Base-by-base conservation (phyloP, 2,329 filamentous ascomycete genomes). In the Didymella exigua region DNA sequence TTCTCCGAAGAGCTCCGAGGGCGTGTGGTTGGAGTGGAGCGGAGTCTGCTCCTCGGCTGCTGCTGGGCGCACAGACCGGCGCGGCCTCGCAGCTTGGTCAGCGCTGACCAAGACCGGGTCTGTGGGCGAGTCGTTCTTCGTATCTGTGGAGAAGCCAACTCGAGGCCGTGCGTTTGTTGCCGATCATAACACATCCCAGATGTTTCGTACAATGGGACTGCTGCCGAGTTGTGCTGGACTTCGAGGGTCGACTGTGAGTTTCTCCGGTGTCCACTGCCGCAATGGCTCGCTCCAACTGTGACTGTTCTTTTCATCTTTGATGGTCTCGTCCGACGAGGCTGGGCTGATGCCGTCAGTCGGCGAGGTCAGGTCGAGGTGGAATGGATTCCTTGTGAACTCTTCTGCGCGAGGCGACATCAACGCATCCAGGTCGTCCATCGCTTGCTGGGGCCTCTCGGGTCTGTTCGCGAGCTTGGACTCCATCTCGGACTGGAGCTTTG, bases 141-240 rank as follows among this genome's bases (percentile, higher is more conserved):
- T 46, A 50, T 31, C 37, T 50, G 41, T 36, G 41, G 33, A 42
- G 30, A 42, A 18, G n/a, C 23, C 21, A 31, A 24, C 41, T 41
- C 36, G 34, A 49, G 27, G 5, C 38, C 44, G 16, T 19, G 49
- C 33, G 18, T 38, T 34, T 18, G 19, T 45, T 10, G 51, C 43
- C 13, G 21, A 58, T 82, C 81, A 92, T 74, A 93, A 78, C 46
- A 91, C 79, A 67, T 92, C 89, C 71, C 90, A 88, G 66, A 93
- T 93, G 54, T 88, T 92, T 52, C 89, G 82, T 46, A 87, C 85
- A 57, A 93, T 92, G 3, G 89, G 88, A 54, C 85, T 86, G 71
- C 89, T 88, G 33, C 89, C 89, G 66, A 84, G 85, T 11, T 88
- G 89, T 0, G 89, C 87, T 14, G 89, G 89, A 70, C 89, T 92